Evolutionary conservation across 352 stramenopile genomes (phyloP).

Genomic region (Phytopythium chamaehyphon): DNA sequence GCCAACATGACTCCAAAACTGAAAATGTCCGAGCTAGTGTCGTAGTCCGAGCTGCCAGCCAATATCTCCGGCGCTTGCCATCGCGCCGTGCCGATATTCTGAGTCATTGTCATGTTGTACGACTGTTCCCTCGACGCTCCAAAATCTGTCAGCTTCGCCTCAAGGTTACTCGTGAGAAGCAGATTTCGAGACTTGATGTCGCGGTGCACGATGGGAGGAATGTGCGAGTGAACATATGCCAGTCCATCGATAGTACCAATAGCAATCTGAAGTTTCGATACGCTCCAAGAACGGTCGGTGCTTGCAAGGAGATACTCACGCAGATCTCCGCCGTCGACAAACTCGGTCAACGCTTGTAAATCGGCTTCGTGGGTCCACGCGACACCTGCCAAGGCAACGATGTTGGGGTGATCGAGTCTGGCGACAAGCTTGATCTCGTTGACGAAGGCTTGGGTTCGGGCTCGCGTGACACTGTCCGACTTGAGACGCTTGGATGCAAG

Average conservation of each 20-base stretch:
- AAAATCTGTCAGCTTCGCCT: conserved; percentile 55
- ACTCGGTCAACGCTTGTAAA: conserved; percentile 47
- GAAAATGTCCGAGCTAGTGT: conserved; percentile 27
- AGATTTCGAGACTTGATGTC: conserved; percentile 46
- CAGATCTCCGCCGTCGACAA: conserved; percentile 46
- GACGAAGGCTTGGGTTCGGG: conserved; percentile 32
- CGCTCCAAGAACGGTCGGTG: conserved; percentile 22
- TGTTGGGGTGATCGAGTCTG: conserved; percentile 44
- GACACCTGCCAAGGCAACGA: conserved; percentile 41
- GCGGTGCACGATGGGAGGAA: conserved; percentile 26
- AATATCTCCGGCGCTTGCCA: conserved; percentile 40
- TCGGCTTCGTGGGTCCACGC: conserved; percentile 48
- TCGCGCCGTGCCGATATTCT: conserved; percentile 11
- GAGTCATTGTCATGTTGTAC: conserved; percentile 19
- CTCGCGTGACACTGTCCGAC: conserved; percentile 10
- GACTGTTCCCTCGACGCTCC: conserved; percentile 33
- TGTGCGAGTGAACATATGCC: conserved; percentile 35
- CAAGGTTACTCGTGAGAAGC: conserved; percentile 24
- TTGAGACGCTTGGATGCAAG: conserved; percentile 21
- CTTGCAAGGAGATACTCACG: conserved; percentile 28
- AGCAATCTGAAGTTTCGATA: conserved; percentile 27
- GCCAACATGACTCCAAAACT: conserved; percentile 34
- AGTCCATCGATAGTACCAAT: conserved; percentile 35
- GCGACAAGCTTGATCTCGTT: conserved; percentile 54
- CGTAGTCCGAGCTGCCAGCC: conserved; percentile 17